These are phyloP conservation scores for Apiotrichum akiyoshidainum DNA, from an alignment of 1,284 basidiomycete genomes.

Conservation along the genomic window DNA sequence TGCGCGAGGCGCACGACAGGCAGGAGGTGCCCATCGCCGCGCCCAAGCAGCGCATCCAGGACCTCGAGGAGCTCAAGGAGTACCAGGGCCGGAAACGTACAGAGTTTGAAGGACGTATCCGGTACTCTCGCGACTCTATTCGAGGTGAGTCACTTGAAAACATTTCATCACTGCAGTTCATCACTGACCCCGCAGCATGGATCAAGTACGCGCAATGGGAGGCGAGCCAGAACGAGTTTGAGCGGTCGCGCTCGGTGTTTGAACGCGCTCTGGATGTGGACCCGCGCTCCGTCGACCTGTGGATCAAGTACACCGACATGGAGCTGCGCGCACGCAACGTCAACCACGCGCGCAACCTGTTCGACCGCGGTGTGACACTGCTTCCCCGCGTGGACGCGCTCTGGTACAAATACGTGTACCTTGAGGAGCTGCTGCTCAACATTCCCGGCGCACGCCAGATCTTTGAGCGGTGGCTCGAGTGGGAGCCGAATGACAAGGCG, in stretches of 20 bases:
- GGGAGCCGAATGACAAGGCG: slow-evolving; percentile 99
- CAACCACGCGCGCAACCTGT: slow-evolving; percentile 92
- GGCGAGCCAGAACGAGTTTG: slow-evolving; percentile 95
- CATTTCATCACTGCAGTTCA: not conserved
- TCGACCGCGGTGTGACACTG: slow-evolving; percentile 92
- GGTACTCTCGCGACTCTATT: slow-evolving; percentile 66
- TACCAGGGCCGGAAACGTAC: slow-evolving; percentile 91
- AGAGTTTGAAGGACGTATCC: slow-evolving; percentile 93
- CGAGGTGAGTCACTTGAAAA: slow-evolving; percentile 34
- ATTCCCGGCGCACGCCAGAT: slow-evolving; percentile 92
- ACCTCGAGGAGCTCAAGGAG: slow-evolving; percentile 95
- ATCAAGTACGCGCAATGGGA: slow-evolving; percentile 65
- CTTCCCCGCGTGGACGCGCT: slow-evolving; percentile 85
- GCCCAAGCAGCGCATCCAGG: slow-evolving; percentile 91
- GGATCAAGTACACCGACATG: slow-evolving; percentile 97
- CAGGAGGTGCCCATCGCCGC: slow-evolving; percentile 88
- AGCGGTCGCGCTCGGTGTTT: slow-evolving; percentile 87
- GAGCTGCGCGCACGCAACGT: slow-evolving; percentile 96
- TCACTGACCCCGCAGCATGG: slow-evolving; percentile 52
- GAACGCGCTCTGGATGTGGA: slow-evolving; percentile 97
- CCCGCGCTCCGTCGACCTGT: slow-evolving; percentile 79
- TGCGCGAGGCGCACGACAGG: slow-evolving; percentile 96
- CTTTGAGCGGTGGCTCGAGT: slow-evolving; percentile 98
- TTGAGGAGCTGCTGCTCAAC: slow-evolving; percentile 95
- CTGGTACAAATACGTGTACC: slow-evolving; percentile 99